Conservation (phyloP, 805 yeast genomes). For the Saccharomycopsis fibuligera region DNA sequence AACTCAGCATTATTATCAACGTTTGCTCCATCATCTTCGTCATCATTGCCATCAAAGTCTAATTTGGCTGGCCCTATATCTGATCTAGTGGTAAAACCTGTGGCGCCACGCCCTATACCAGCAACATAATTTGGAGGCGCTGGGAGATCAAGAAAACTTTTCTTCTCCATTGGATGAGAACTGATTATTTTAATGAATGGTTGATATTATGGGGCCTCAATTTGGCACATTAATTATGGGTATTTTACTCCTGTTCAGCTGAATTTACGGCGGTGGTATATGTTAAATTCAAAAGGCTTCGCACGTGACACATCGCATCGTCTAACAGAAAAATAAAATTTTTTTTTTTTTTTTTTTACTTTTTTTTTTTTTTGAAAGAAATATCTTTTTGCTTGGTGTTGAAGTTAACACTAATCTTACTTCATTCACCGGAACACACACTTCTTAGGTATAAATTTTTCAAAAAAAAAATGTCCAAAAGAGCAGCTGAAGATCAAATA, state of each 20-base stretch:
- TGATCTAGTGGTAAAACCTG: constrained; percentile 84
- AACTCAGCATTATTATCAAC: constrained; percentile 28
- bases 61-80: constrained; percentile 52
- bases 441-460: too few relatives aligned
- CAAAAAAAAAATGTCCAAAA: constrained; percentile 49
- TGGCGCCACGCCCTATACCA: constrained; percentile 93
- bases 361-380: neutral
- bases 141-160: constrained; percentile 68
- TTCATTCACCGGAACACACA: too few relatives aligned
- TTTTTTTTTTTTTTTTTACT: too few relatives aligned
- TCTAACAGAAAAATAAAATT: too few relatives aligned
- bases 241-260: too few relatives aligned
- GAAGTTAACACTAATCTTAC: neutral
- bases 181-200: too few relatives aligned
- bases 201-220: too few relatives aligned
- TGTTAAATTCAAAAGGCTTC: too few relatives aligned
- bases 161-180: constrained; percentile 51
- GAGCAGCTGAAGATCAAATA: constrained; percentile 37
- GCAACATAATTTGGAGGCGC: constrained; percentile 90
- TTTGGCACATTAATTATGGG: too few relatives aligned
- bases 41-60: constrained; percentile 25
- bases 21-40: constrained; percentile 23
- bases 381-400: neutral
- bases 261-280: too few relatives aligned
- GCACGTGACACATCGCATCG: too few relatives aligned